Conservation (phyloP, 164 flowering plant genomes). For the Kingdonia uniflora region DNA sequence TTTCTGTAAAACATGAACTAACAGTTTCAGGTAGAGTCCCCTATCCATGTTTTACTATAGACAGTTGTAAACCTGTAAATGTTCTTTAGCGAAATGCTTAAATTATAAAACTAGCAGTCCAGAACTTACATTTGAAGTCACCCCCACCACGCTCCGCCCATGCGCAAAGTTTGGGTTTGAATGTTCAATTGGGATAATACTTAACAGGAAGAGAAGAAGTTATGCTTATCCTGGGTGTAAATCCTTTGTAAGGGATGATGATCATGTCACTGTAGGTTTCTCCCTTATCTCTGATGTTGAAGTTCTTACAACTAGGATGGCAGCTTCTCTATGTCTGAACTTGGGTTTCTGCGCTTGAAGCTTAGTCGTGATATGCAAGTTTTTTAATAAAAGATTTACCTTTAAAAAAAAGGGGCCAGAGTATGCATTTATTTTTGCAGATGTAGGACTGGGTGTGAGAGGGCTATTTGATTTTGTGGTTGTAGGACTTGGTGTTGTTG, state of each 20-base stretch:
- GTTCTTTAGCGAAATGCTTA: no score
- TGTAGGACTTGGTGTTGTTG: constrained; percentile 31
- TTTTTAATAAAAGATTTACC: constrained; percentile 40
- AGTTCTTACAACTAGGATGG: constrained; percentile 35
- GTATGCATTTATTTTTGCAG: constrained; percentile 23
- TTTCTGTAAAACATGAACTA: constrained; percentile 26
- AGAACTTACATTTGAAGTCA: constrained; percentile 34
- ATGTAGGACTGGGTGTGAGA: constrained; percentile 41
- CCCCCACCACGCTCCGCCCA: constrained; percentile 30
- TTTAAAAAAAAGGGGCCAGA: constrained; percentile 41
- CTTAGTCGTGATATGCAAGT: constrained; percentile 58
- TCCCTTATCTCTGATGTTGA: constrained; percentile 26
- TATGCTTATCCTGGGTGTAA: constrained; percentile 39
- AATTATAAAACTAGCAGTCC: not conserved
- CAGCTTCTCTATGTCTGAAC: constrained; percentile 64
- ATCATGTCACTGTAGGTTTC: constrained; percentile 35
- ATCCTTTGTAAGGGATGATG: constrained; percentile 55
- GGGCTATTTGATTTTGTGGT: constrained; percentile 33
- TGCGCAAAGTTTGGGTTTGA: constrained; percentile 71
- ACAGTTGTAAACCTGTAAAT: not conserved
- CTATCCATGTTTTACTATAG: not conserved
- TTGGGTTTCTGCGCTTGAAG: constrained; percentile 41
- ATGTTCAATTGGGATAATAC: constrained; percentile 56
- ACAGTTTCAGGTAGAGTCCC: not conserved
- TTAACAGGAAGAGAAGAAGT: constrained; percentile 76